phyloP scores from a whole-genome alignment of 495 filamentous ascomycete species.

The Tuber magnatum region DNA sequence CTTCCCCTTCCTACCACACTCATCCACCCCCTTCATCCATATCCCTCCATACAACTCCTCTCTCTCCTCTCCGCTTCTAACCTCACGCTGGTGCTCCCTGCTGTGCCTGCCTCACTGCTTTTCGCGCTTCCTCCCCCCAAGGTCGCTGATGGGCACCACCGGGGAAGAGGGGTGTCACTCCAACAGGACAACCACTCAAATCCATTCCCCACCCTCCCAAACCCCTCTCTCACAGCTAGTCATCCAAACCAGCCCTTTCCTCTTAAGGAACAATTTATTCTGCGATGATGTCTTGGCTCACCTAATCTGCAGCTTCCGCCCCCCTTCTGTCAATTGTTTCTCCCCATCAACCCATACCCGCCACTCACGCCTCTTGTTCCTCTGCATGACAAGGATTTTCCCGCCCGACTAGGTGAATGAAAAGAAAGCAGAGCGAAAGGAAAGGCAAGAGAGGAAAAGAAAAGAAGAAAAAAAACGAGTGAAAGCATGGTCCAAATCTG shows the following conservation, averaged over 20 bases:
- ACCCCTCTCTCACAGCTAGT: background rate
- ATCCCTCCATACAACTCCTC: background rate
- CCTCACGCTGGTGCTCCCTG: background rate
- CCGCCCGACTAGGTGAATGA: background rate
- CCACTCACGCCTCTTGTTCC: background rate
- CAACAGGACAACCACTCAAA: background rate
- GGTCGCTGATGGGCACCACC: background rate
- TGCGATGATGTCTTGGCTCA: conserved; percentile 1
- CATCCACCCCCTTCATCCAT: background rate
- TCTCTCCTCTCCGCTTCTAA: background rate
- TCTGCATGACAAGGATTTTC: conserved; percentile 4
- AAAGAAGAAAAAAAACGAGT: background rate
- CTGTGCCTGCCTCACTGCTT: background rate
- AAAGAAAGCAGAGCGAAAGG: background rate
- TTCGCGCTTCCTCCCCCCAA: background rate
- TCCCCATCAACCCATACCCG: background rate
- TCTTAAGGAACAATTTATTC: background rate
- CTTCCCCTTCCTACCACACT: background rate
- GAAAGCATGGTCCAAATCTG: background rate
- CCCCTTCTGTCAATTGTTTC: background rate
- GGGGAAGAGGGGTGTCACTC: background rate
- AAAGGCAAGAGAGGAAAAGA: background rate
- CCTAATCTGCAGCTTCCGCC: background rate
- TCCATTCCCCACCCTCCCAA: background rate
- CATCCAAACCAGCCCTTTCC: conserved; percentile 3